phyloP scores from a whole-genome alignment of 495 filamentous ascomycete genomes.

The Neurospora sublineolata region DNA sequence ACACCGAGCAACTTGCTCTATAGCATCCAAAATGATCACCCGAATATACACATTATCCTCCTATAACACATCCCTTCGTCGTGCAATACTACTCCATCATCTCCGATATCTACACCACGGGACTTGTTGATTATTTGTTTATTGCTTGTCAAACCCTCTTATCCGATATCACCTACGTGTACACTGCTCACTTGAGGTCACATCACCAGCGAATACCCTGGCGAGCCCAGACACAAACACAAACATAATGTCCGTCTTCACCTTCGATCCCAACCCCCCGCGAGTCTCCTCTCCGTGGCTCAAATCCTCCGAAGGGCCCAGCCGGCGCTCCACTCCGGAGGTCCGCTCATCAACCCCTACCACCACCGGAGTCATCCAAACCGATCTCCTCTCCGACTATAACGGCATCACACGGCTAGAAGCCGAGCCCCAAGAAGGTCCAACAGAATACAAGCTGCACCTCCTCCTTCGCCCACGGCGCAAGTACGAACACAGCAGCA shows the following conservation, averaged over 20 bases:
- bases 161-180: neutral
- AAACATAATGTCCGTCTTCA: constrained; percentile 90
- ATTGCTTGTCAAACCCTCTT: neutral
- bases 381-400: constrained; percentile 52
- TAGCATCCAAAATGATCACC: constrained; percentile 48
- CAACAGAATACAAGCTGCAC: constrained; percentile 94
- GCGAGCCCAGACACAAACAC: neutral
- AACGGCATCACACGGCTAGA: constrained; percentile 60
- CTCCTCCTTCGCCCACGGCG: constrained; percentile 72
- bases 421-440: constrained; percentile 86
- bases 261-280: constrained; percentile 79
- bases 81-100: constrained; percentile 10
- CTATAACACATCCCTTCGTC: constrained; percentile 15
- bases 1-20: constrained; percentile 6
- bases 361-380: constrained; percentile 23
- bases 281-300: constrained; percentile 86
- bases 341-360: constrained; percentile 14
- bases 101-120: neutral
- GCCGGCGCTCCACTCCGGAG: constrained; percentile 18
- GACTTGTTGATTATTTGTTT: neutral
- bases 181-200: neutral
- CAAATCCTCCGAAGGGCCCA: constrained; percentile 30
- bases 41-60: constrained; percentile 34
- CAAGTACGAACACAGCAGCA: constrained; percentile 52
- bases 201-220: neutral